Evolutionary conservation across 805 yeast species (phyloP), one percentile per base, ranked within the genome.

Genomic region (Schwanniomyces occidentalis): DNA sequence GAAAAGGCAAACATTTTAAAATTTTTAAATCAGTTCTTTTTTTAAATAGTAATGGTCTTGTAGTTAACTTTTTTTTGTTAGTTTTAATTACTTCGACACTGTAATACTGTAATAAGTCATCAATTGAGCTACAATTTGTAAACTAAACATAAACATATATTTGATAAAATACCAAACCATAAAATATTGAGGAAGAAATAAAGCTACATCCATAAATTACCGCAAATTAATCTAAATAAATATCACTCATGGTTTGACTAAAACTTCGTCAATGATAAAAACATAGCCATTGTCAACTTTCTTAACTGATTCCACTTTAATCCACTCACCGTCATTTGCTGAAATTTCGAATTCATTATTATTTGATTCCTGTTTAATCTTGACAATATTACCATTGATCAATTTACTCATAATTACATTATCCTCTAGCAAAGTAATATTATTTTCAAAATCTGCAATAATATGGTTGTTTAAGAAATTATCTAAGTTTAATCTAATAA

Each of bases 401-500:
- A 52, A 45, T 9, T 30, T 35, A 21, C 52, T 45, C 8, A 35
- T 25, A 24, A 59, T 36, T n/a, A 30, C 36, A 19, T 38, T 45
- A 18, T 37, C 40, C 9, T 41, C 37, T 7, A 27, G 32, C 28
- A 52, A 41, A 10, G 36, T 30, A 27, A 56, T 45, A 23, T 49
- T 46, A 5, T 46, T 40, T 21, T 48, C 50, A 24, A 58, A 52
- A 29, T 54, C 44, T 10, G 38, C 34, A 24, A 80, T 75, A 18
- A 84, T 61, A 55, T 87, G 95, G 24, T 81, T 73, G 39, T 73
- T 65, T 18, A 86, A 70, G 47, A 84, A 87, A 40, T 65, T 63
- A 35, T 70, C 56, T 22, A 82, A 57, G 54, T 87, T 87, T 10
- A 62, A 49, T 14, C 62, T 53, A 4, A 79, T 71, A 0, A 71